Evolutionary conservation across 352 stramenopile species (phyloP).

Genomic region (Phytopythium montanum): DNA sequence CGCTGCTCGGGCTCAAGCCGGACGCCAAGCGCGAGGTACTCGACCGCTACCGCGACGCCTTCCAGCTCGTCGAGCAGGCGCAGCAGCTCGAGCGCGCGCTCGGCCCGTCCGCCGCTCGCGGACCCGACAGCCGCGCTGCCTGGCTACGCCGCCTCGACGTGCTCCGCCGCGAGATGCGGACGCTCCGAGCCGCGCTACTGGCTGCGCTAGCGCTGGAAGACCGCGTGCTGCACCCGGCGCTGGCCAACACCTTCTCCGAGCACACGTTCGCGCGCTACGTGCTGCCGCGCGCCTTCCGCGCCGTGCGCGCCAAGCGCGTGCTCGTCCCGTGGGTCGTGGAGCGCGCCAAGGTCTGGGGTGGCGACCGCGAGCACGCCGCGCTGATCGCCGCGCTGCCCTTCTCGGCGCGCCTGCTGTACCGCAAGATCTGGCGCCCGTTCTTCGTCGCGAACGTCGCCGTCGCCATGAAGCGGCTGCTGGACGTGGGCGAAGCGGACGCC

Average conservation of each 20-base stretch:
- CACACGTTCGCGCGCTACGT: conserved; percentile 73
- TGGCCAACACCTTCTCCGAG: conserved; percentile 63
- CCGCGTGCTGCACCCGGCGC: conserved; percentile 50
- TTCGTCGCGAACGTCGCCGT: conserved; percentile 77
- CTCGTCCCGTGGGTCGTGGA: conserved; percentile 86
- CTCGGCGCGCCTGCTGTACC: conserved; percentile 76
- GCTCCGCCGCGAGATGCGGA: conserved; percentile 59
- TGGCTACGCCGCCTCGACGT: conserved; percentile 66
- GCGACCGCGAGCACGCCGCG: conserved; percentile 58
- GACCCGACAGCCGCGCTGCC: conserved; percentile 33
- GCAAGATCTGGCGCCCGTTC: conserved; percentile 80
- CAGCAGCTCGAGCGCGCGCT: conserved; percentile 51
- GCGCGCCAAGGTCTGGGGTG: conserved; percentile 81
- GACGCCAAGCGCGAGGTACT: conserved; percentile 55
- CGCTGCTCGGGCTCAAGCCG: conserved; percentile 49
- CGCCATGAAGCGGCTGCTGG: conserved; percentile 72
- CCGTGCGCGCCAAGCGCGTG: conserved; percentile 72
- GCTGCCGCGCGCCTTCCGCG: conserved; percentile 70
- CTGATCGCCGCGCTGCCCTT: conserved; percentile 73
- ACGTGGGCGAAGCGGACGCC: not conserved
- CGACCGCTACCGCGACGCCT: conserved; percentile 66
- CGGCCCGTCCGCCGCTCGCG: conserved; percentile 26
- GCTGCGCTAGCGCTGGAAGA: conserved; percentile 74
- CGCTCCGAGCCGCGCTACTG: conserved; percentile 68
- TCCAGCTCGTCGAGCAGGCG: conserved; percentile 51